A percentile compares a stretch with the other conserved stretches of the same genome.
phyloP scores from a whole-genome alignment of 805 yeast species.

The Yamadazyma sp. region DNA sequence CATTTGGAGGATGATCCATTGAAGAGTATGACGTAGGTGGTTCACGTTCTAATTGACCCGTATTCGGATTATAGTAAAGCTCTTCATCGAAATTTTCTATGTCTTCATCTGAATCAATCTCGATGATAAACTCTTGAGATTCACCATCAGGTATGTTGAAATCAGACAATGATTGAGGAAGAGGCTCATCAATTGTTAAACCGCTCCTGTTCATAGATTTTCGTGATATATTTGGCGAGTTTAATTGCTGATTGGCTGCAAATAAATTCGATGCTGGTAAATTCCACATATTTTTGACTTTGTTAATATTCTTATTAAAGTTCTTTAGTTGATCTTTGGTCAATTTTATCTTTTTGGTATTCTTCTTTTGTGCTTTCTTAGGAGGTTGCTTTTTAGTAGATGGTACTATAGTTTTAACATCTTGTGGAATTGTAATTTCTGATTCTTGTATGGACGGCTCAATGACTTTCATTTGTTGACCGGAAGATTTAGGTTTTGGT shows the following conservation, averaged over 20 bases:
- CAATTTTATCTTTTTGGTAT: conserved; percentile 8
- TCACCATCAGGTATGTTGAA: conserved; percentile 7
- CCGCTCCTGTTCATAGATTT: background rate
- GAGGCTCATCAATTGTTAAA: conserved; percentile 10
- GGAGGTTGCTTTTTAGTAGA: background rate
- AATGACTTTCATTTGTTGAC: background rate
- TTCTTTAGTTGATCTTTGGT: conserved; percentile 12
- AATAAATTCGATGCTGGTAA: conserved; percentile 23
- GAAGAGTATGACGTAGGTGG: conserved; percentile 21
- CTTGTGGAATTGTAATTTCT: conserved; percentile 3
- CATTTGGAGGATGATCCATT: conserved; percentile 9
- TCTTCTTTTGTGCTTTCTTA: conserved; percentile 5
- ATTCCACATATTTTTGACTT: conserved; percentile 31
- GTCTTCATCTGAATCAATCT: conserved; percentile 20
- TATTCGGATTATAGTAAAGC: conserved; percentile 29
- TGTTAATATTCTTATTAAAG: conserved; percentile 14
- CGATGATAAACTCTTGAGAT: conserved; percentile 27
- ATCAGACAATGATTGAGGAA: conserved; percentile 13
- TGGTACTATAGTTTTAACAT: conserved; percentile 2
- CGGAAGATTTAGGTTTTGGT: background rate
- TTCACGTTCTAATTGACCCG: conserved; percentile 28
- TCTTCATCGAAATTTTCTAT: conserved; percentile 19
- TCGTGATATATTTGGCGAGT: conserved; percentile 1
- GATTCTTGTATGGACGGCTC: conserved; percentile 1
- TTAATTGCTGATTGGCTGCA: conserved; percentile 2